Base-by-base conservation (phyloP, 805 yeast species). In the Candida stauntonica region DNA sequence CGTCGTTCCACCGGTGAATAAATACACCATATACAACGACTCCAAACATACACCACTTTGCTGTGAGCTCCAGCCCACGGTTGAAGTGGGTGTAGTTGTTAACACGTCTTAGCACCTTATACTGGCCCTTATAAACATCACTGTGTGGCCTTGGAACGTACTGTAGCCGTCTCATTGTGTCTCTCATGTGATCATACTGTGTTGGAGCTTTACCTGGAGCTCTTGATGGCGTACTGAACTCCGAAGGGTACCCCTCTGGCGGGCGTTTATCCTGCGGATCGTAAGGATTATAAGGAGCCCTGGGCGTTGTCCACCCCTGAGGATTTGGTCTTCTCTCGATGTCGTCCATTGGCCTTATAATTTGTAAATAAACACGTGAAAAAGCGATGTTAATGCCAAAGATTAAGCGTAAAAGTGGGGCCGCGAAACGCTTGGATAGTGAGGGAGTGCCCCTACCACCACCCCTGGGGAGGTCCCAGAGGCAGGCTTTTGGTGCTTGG, bases 171-270 rank as follows among this genome's bases (percentile, higher is more conserved):
- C 74, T 74, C 85, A 86, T 80, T n/a, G 85, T 80, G 36, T 81
- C 79, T 51, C 81, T 73, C 50, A 84, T 77, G 50, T 72, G 75
- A 46, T 77, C 73, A 55, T 77, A 81, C 57, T 81, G 86, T 1
- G 81, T 68, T 6, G 86, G 79, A 49, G 73, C 78, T 48, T 70
- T 70, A 4, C 89, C 88, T 19, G 83, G 77, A 23, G 74, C 68
- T 29, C 68, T 65, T 1, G 85, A 80, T 0, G 93, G 91, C 1
- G 79, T 62, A 41, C 73, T 68, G 63, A 71, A 86, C 57, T 86
- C 95, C 18, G 88, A 79, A 1, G 95, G 95, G 47, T 86, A 86
- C 3, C 95, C 95, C 54, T 79, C 79, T 0, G 94, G 74, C 0
- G 95, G 95, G 32, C 95, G 67, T 29, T 66, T 56, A 54, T 86